A percentile compares a stretch with the other conserved stretches of the same genome.
Evolutionary conservation across 768 basidiomycete genomes (phyloP).

Genomic region (Butyriboletus loyo): DNA sequence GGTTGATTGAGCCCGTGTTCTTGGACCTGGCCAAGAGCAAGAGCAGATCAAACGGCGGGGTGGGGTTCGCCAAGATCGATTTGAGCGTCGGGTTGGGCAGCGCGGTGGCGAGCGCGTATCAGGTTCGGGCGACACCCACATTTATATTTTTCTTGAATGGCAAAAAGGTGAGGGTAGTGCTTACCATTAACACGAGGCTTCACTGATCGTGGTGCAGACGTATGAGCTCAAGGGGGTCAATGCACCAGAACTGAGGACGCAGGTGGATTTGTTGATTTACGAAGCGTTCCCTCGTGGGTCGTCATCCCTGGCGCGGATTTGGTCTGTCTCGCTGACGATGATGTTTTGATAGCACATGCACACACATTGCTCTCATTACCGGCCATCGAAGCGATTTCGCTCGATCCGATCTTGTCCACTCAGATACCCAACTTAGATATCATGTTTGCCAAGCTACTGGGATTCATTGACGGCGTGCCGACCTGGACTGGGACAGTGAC

Average conservation of each 20-base stretch:
- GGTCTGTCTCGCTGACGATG: background rate
- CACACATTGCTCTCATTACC: constrained; percentile 63
- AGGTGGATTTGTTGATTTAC: constrained; percentile 71
- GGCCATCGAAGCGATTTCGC: constrained; percentile 56
- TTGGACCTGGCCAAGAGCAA: constrained; percentile 72
- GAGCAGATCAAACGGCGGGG: constrained; percentile 41
- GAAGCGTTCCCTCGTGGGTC: constrained; percentile 77
- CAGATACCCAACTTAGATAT: constrained; percentile 69
- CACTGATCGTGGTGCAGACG: constrained; percentile 38
- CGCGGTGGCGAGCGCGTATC: constrained; percentile 58
- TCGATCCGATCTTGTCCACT: constrained; percentile 72
- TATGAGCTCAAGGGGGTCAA: constrained; percentile 74
- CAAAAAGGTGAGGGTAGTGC: constrained; percentile 50
- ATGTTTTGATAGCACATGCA: constrained; percentile 60
- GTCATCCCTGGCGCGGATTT: background rate
- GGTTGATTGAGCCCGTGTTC: constrained; percentile 80
- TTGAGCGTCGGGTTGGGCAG: constrained; percentile 63
- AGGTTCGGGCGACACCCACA: constrained; percentile 78
- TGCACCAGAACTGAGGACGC: constrained; percentile 62
- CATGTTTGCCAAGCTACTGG: constrained; percentile 56
- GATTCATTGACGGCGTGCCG: constrained; percentile 54
- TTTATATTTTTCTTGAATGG: constrained; percentile 86
- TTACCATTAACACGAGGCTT: too few species aligned
- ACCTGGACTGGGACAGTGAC: constrained; percentile 33
- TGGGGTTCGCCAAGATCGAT: constrained; percentile 85